Evolutionary conservation across 345 rosid species (phyloP).

Genomic region (Salix udensis): DNA sequence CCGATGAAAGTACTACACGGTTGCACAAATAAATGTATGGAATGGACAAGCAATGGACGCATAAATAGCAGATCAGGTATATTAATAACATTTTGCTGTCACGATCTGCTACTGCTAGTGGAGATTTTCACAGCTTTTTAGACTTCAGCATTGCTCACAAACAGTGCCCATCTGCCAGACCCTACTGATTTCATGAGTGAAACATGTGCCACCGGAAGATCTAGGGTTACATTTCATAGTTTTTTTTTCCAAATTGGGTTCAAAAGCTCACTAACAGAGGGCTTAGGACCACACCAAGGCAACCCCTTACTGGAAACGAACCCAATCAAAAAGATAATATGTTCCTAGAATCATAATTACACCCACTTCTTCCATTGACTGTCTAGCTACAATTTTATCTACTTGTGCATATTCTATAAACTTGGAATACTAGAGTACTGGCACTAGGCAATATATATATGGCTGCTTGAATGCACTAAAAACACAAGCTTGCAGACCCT

Average conservation of each 20-base stretch:
- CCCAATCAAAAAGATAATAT: neutral
- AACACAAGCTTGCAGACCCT: neutral
- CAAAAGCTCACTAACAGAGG: slow-evolving; percentile 7
- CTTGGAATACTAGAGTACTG: neutral
- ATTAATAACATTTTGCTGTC: neutral
- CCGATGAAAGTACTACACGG: neutral
- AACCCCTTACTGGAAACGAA: slow-evolving; percentile 7
- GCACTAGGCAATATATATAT: neutral
- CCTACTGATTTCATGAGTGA: slow-evolving; percentile 9
- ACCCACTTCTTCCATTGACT: slow-evolving; percentile 8
- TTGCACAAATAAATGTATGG: neutral
- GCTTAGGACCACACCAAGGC: slow-evolving; percentile 23
- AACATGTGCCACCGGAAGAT: slow-evolving; percentile 26
- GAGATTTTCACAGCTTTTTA: neutral
- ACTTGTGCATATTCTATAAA: neutral
- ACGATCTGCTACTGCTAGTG: neutral
- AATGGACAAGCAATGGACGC: neutral
- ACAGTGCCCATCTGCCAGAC: neutral
- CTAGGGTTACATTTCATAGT: neutral
- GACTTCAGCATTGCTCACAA: neutral
- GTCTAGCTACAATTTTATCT: neutral
- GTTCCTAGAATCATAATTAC: slow-evolving; percentile 4
- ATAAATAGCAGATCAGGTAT: neutral
- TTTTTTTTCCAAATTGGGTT: neutral
- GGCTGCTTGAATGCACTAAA: neutral